phyloP scores from a whole-genome alignment of 345 rosid genomes.

The Ricinus communis region DNA sequence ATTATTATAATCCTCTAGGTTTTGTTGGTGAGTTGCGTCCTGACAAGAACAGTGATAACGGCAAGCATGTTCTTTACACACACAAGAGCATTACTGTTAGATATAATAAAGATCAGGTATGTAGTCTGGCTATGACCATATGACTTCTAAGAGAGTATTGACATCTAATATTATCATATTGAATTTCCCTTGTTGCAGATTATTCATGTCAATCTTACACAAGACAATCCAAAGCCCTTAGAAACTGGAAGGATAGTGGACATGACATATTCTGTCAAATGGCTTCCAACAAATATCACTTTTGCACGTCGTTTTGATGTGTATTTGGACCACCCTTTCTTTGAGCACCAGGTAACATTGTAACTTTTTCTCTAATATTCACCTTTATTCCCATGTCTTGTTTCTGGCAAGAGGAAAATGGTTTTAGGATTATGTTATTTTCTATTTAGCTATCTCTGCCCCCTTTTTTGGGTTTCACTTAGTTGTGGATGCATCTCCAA shows the following conservation, averaged over 20 bases:
- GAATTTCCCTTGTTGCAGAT: slow-evolving; percentile 43
- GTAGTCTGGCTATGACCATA: slow-evolving; percentile 23
- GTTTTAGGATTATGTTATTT: background rate
- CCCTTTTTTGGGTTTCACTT: background rate
- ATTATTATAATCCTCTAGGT: slow-evolving; percentile 41
- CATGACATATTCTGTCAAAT: slow-evolving; percentile 84
- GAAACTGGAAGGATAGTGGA: slow-evolving; percentile 64
- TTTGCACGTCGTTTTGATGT: slow-evolving; percentile 93
- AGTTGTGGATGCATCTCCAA: slow-evolving; percentile 1
- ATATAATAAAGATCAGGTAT: slow-evolving; percentile 85
- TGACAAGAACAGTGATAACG: slow-evolving; percentile 73
- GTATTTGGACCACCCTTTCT: slow-evolving; percentile 88
- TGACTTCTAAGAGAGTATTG: background rate
- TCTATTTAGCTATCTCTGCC: background rate
- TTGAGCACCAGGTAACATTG: slow-evolving; percentile 81
- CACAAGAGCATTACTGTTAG: slow-evolving; percentile 64
- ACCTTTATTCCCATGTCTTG: slow-evolving; percentile 2
- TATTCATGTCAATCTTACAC: slow-evolving; percentile 85
- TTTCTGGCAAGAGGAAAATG: background rate
- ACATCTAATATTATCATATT: slow-evolving; percentile 5
- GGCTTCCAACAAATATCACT: slow-evolving; percentile 63
- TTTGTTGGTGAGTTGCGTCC: slow-evolving; percentile 83
- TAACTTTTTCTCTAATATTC: background rate
- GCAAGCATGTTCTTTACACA: slow-evolving; percentile 72
- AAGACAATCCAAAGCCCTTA: slow-evolving; percentile 70